These are phyloP conservation scores for Raphanus sativus DNA, from an alignment of 345 rosid genomes.

Conservation along the genomic window DNA sequence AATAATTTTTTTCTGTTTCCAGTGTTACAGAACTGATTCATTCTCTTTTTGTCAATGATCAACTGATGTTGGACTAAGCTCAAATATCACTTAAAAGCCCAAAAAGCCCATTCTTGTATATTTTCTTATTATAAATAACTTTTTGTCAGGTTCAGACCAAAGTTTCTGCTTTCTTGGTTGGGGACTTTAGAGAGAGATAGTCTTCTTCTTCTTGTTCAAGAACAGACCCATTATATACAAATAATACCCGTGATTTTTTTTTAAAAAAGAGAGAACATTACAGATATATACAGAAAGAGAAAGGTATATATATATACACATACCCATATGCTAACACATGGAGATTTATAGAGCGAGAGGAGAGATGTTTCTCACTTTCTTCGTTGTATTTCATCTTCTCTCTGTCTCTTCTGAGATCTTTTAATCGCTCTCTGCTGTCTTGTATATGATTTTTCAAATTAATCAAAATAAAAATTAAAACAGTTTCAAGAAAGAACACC, in stretches of 20 bases:
- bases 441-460: background rate
- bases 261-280: constrained; percentile 28
- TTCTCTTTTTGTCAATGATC: background rate
- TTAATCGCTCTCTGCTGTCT: background rate
- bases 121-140: constrained; percentile 30
- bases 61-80: background rate
- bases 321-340: constrained; percentile 32
- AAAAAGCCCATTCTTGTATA: constrained; percentile 4
- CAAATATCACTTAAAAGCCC: background rate
- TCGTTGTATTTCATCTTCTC: constrained; percentile 14
- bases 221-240: constrained; percentile 7
- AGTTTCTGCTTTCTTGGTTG: constrained; percentile 27
- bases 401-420: constrained; percentile 36
- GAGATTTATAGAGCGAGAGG: constrained; percentile 16
- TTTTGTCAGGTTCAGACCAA: background rate
- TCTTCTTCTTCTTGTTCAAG: constrained; percentile 18
- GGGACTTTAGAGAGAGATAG: constrained; percentile 14
- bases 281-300: constrained; percentile 36
- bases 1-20: too few relatives aligned
- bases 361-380: constrained; percentile 28
- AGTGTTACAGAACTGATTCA: too few relatives aligned
- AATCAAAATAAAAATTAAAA: background rate
- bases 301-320: constrained; percentile 29
- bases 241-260: background rate
- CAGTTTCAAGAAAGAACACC: constrained; percentile 7